phyloP scores from a whole-genome alignment of 2,329 filamentous ascomycete species.

The Penicillium sp. region DNA sequence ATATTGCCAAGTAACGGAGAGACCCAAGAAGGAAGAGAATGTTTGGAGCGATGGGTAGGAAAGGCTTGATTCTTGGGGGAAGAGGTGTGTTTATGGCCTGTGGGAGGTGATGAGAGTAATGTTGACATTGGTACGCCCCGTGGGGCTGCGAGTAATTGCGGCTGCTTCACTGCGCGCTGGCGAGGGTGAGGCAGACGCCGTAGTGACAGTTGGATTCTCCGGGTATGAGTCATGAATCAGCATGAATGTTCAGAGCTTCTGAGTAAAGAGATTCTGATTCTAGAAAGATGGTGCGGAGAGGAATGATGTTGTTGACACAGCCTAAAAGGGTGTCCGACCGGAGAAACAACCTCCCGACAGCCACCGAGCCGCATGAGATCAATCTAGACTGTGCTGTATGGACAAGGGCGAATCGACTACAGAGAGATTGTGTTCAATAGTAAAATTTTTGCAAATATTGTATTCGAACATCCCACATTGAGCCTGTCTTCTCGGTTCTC shows the following conservation, averaged over 20 bases:
- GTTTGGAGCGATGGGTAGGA: background rate
- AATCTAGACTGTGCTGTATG: background rate
- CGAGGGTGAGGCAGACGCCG: background rate
- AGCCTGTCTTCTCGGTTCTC: too few species aligned
- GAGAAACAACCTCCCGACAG: background rate
- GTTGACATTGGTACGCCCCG: background rate
- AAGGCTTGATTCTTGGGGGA: background rate
- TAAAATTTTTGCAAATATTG: too few species aligned
- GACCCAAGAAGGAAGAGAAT: background rate
- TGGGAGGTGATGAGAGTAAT: background rate
- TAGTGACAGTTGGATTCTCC: background rate
- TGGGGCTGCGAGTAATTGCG: background rate
- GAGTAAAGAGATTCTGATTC: background rate
- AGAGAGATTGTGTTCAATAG: too few species aligned
- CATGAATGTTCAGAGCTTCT: background rate
- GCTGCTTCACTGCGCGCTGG: background rate
- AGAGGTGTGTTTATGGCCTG: background rate
- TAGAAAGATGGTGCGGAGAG: background rate
- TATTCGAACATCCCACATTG: too few species aligned
- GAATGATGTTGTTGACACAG: background rate
- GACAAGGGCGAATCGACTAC: too few species aligned
- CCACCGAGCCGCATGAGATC: background rate
- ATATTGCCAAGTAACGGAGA: background rate
- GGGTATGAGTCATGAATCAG: background rate
- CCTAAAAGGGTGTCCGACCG: background rate